A percentile compares a stretch with the other conserved stretches of the same genome.
These are phyloP conservation scores for Viola pubescens DNA, from an alignment of 441 rosid genomes.

Conservation along the genomic window DNA sequence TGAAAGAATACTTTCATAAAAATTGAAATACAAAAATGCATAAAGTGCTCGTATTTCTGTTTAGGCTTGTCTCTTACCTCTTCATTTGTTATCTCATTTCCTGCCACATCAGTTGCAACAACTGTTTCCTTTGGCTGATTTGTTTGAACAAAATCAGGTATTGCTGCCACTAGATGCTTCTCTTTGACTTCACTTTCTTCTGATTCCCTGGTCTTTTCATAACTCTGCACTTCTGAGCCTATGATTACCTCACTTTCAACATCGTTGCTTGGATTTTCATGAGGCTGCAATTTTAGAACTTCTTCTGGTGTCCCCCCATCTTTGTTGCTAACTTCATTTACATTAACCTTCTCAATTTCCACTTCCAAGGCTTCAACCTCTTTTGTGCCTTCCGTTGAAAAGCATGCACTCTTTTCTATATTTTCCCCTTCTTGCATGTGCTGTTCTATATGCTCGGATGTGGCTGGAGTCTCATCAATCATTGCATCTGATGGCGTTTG, in stretches of 20 bases:
- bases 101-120: conserved; percentile 19
- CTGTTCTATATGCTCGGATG: conserved; percentile 7
- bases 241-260: conserved; percentile 14
- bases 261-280: conserved; percentile 7
- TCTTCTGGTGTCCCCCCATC: conserved; percentile 5
- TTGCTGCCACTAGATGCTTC: conserved; percentile 4
- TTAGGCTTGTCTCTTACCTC: conserved; percentile 36
- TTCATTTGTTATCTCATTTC: conserved; percentile 23
- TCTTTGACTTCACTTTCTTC: conserved; percentile 19
- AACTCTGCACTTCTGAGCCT: conserved; percentile 7
- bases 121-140: too few relatives aligned
- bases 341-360: conserved; percentile 5
- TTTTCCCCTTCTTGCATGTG: conserved; percentile 2
- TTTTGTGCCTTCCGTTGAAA: background rate
- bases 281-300: conserved; percentile 9
- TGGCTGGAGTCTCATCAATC: conserved; percentile 1
- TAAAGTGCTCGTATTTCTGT: background rate
- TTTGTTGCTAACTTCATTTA: background rate
- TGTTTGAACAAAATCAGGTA: background rate
- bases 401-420: conserved; percentile 11
- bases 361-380: conserved; percentile 15
- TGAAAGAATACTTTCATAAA: background rate
- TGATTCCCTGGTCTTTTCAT: conserved; percentile 14
- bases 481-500: conserved; percentile 1
- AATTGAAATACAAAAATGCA: background rate